Conservation (phyloP, 2,329 filamentous ascomycete species). For the Ramichloridium luteum region DNA sequence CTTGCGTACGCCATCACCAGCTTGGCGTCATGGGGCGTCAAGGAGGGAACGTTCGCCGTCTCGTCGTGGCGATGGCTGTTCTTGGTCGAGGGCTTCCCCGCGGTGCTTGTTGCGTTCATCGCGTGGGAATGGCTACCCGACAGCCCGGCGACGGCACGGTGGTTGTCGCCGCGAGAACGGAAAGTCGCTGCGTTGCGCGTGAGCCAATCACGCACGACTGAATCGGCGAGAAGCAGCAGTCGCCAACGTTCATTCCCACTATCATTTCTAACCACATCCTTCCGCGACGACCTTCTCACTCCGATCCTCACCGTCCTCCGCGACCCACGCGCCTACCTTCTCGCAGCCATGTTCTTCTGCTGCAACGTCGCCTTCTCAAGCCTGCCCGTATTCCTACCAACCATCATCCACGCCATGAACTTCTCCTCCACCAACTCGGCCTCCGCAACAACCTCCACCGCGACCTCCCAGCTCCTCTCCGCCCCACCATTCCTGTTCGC, state of each 20-base stretch:
- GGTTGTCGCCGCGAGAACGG: constrained; percentile 33
- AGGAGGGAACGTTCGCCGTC: constrained; percentile 48
- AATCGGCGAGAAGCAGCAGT: too few species aligned
- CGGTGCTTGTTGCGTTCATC: constrained; percentile 58
- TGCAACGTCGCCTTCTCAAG: constrained; percentile 81
- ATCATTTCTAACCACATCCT: constrained; percentile 1
- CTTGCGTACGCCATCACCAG: constrained; percentile 69
- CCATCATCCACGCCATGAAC: constrained; percentile 48
- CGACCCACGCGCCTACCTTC: constrained; percentile 64
- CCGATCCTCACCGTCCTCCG: constrained; percentile 38
- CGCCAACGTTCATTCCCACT: too few species aligned
- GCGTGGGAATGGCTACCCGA: constrained; percentile 70
- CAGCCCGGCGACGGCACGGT: constrained; percentile 41
- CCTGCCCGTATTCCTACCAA: constrained; percentile 77
- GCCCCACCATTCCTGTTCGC: constrained; percentile 71
- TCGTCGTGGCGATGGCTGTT: constrained; percentile 80
- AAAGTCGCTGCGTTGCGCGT: constrained; percentile 61
- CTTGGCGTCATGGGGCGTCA: too few species aligned
- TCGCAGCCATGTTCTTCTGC: constrained; percentile 72
- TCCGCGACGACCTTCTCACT: constrained; percentile 43
- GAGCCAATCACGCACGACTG: constrained; percentile 21
- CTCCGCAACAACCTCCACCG: too few species aligned
- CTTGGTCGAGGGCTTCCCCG: constrained; percentile 74
- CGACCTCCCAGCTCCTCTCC: constrained; percentile 62
- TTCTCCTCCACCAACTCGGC: too few species aligned